phyloP scores from a whole-genome alignment of 495 filamentous ascomycete species.

The Annulohypoxylon nitens region DNA sequence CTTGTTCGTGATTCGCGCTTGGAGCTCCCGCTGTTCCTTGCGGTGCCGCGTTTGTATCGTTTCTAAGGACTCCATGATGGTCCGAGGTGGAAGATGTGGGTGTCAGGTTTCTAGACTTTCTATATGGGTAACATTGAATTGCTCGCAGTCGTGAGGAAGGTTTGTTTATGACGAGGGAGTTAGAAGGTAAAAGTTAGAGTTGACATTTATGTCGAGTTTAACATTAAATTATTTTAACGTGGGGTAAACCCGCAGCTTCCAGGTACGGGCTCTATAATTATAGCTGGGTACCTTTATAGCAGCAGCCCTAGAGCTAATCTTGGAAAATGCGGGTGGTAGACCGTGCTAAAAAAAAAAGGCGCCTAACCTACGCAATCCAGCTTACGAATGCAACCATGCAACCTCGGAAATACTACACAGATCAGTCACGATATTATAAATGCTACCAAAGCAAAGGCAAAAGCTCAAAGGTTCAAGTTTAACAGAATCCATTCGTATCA shows the following conservation, averaged over 20 bases:
- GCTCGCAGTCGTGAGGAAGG: neutral
- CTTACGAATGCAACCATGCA: neutral
- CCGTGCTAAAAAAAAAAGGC: neutral
- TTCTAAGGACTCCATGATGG: conserved; percentile 69
- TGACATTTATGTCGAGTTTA: neutral
- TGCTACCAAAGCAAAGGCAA: neutral
- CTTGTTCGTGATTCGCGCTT: conserved; percentile 87
- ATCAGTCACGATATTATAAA: conserved; percentile 3
- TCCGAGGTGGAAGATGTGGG: neutral
- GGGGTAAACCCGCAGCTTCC: conserved; percentile 15
- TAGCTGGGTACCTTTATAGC: conserved; percentile 10
- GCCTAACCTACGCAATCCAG: neutral
- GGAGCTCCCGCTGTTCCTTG: conserved; percentile 89
- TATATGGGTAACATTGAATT: neutral
- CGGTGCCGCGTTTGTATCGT: conserved; percentile 82
- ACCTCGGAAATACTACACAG: neutral
- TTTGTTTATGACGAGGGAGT: neutral
- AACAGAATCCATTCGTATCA: conserved; percentile 31
- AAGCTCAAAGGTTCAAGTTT: neutral
- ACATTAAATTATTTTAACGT: conserved; percentile 15
- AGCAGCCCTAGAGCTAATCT: neutral
- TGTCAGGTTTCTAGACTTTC: neutral
- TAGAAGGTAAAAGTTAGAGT: neutral
- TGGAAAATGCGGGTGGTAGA: neutral
- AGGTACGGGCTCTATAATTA: neutral